These are phyloP conservation scores for Diaporthe sp. DNA, from an alignment of 2,329 filamentous ascomycete genomes.

Conservation along the genomic window DNA sequence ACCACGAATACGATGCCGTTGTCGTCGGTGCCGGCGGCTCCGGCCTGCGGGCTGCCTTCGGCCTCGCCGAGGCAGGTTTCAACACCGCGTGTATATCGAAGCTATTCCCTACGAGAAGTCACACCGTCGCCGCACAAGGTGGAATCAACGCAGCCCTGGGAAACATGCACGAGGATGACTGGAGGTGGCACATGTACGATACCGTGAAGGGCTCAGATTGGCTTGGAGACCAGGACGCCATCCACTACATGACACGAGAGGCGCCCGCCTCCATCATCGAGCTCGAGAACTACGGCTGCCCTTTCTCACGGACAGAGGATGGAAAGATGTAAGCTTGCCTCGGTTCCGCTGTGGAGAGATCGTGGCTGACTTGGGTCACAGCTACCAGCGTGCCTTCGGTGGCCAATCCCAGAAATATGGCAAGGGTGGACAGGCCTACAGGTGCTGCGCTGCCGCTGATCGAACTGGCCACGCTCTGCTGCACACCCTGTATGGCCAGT, in stretches of 20 bases:
- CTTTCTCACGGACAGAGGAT: conserved; percentile 95
- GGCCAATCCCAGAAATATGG: conserved; percentile 95
- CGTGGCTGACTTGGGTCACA: conserved; percentile 47
- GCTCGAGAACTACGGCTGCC: conserved; percentile 97
- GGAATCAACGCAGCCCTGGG: conserved; percentile 90
- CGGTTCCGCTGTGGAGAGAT: neutral
- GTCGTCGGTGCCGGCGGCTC: conserved; percentile 89
- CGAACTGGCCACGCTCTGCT: conserved; percentile 97
- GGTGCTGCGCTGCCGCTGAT: conserved; percentile 95
- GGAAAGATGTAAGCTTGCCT: conserved; percentile 80
- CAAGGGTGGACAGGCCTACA: conserved; percentile 97
- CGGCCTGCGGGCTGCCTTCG: conserved; percentile 85
- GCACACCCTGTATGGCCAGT: conserved; percentile 98
- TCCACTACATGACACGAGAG: conserved; percentile 98
- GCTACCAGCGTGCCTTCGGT: conserved; percentile 98
- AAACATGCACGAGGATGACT: conserved; percentile 98
- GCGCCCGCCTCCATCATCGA: conserved; percentile 92
- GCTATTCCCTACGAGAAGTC: conserved; percentile 86
- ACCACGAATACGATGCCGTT: conserved; percentile 98
- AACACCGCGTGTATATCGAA: conserved; percentile 90
- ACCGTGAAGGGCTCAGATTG: conserved; percentile 98
- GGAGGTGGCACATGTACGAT: conserved; percentile 99
- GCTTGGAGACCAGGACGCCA: conserved; percentile 96
- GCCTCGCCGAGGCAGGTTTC: conserved; percentile 88
- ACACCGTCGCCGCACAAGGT: conserved; percentile 85